Base-by-base conservation (phyloP, 768 basidiomycete genomes). In the Fistulinella prunicolor region DNA sequence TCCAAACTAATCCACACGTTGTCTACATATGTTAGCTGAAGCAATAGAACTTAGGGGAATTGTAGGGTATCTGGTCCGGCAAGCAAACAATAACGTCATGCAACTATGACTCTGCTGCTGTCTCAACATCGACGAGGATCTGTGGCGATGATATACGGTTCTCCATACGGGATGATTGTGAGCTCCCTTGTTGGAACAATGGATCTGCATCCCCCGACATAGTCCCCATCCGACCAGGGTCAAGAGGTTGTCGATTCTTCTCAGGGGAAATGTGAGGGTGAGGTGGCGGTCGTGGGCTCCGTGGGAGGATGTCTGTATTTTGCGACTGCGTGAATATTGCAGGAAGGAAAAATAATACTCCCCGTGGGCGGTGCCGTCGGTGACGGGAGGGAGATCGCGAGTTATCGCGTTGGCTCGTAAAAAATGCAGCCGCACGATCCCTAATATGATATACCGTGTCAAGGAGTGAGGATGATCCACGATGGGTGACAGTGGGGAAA, bases 341-440 rank as follows among this genome's bases (percentile, higher is more conserved):
- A 19, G 89, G 89, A 42, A 92, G 75, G 74, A 90, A 89, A 69
- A 87, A 90, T 41, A 90, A 67, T 34, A 88, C 79, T 28, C 85
- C 82, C 34, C 82, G 77, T 40, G 77, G 76, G 47, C 73, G 71
- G 47, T 78, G 72, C 20, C 66, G 67, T 47, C 79, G 68, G 38
- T 72, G 65, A 39, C 78, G 76, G 38, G 76, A 59, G 35, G 80
- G 75, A 2, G 78, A 75, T 23, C 79, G 73, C 1, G 76, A 72
- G 3, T 58, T 44, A 17, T 65, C 60, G 24, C 70, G 68, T n/a
- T 64, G 63, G 28, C 70, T 68, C 9, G 77, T 67, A 45, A 84
- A 64, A 23, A 76, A 74, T 21, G 74, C 71, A 30, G 50, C 51
- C 28, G 78, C 73, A 49, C 82, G 79, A 56, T 75, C 80, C 29